Evolutionary conservation across 306 rosid species (phyloP).

Genomic region (Cucurbita maxima): DNA sequence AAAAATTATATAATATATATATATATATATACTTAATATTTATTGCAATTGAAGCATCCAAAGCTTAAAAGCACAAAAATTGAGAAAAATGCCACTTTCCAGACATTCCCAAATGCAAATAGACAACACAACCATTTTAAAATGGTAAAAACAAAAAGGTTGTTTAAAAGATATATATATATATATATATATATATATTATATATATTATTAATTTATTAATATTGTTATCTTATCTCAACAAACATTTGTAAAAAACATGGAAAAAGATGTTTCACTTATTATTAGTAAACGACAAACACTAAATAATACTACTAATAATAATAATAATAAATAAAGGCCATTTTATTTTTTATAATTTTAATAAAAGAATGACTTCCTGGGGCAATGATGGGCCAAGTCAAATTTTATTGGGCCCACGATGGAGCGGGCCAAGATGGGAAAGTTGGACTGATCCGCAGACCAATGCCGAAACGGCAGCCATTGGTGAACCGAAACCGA

Average conservation of each 20-base stretch:
- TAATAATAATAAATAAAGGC: not conserved
- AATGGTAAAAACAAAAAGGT: not conserved
- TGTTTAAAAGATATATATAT: not conserved
- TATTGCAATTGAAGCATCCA: not conserved
- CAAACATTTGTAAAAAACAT: not conserved
- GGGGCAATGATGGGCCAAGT: not conserved
- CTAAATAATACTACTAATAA: not conserved
- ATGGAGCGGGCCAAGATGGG: not conserved
- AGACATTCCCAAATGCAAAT: not conserved
- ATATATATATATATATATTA: not conserved
- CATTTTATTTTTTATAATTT: not conserved
- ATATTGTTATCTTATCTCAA: not conserved
- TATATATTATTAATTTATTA: not conserved
- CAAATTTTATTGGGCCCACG: not conserved
- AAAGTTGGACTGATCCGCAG: not conserved
- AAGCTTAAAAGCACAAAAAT: not conserved
- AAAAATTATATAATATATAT: no score
- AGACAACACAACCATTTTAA: not conserved
- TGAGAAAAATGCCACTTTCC: not conserved
- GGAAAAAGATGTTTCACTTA: not conserved
- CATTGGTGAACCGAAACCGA: not conserved
- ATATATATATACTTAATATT: no score
- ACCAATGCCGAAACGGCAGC: not conserved
- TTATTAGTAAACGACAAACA: slow-evolving; percentile 2
- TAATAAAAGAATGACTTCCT: not conserved